These are phyloP conservation scores for Haplographium delicatum DNA, from an alignment of 495 filamentous ascomycete species.

Conservation along the genomic window DNA sequence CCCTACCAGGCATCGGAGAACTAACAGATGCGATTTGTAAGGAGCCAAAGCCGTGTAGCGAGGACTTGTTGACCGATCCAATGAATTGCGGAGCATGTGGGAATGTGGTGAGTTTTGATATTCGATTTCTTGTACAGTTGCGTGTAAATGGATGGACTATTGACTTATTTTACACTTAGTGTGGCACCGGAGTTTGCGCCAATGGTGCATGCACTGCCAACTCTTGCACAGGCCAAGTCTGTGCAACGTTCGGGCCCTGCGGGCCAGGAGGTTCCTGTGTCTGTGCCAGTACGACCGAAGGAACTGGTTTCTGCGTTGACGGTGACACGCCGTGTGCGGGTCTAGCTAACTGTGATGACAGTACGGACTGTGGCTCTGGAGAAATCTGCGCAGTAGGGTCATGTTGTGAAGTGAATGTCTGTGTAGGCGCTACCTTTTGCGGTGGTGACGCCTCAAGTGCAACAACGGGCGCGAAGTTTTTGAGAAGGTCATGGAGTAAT, in stretches of 20 bases:
- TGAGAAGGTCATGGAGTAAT: background rate
- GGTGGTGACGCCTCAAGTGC: slow-evolving; percentile 13
- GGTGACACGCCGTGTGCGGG: slow-evolving; percentile 21
- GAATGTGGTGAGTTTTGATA: slow-evolving; percentile 1
- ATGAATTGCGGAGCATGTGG: slow-evolving; percentile 7
- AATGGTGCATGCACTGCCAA: slow-evolving; percentile 23
- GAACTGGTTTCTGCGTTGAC: slow-evolving; percentile 23
- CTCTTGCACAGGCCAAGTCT: slow-evolving; percentile 18
- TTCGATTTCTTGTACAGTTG: background rate
- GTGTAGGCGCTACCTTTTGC: slow-evolving; percentile 20
- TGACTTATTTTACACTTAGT: background rate
- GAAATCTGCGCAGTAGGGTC: slow-evolving; percentile 23
- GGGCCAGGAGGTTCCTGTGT: slow-evolving; percentile 14
- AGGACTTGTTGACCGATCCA: slow-evolving; percentile 1
- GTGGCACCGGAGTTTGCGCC: slow-evolving; percentile 14
- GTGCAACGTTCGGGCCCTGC: slow-evolving; percentile 8
- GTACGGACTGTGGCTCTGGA: slow-evolving; percentile 21
- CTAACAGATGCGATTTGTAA: slow-evolving; percentile 17
- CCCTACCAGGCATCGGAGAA: slow-evolving; percentile 50
- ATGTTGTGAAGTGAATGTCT: slow-evolving; percentile 24
- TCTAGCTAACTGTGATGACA: slow-evolving; percentile 19
- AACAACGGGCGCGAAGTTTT: background rate
- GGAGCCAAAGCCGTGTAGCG: background rate
- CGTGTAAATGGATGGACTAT: background rate
- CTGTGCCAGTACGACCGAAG: slow-evolving; percentile 20